Evolutionary conservation across 148 eudicot species (phyloP), one percentile per base, ranked within the genome.

Genomic region (Amaranthus hypochondriacus): DNA sequence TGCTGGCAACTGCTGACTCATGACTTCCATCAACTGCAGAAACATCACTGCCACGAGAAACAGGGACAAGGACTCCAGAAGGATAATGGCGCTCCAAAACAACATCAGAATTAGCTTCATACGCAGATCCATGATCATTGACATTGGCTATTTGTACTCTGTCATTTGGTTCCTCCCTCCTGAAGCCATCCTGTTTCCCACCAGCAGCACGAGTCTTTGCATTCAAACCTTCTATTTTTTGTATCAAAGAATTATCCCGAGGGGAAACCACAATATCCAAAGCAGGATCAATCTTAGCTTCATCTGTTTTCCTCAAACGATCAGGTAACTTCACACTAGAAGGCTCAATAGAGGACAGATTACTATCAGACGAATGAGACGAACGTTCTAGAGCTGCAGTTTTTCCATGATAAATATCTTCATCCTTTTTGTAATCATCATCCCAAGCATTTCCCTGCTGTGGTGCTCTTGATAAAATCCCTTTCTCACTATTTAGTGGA

Each of bases 171-270:
- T 78, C 87, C 61, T 82, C 87, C 76, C 78, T 76, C 51, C 62
- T 58, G 69, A 76, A 75, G 70, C 69, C 72, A 69, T 83, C 89
- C 70, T 80, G 73, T 28, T 82, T 79, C 59, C 74, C 88, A 80
- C 88, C 97, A 67, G 90, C 81, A 69, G 81, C 83, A 62, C 96
- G 88, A 7, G 81, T 81, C 86, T 92, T 92, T 9, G 89, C 96
- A 90, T 96, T 96, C 66, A 90, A 78, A 73, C 88, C 89, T 72
- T 90, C 99, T 66, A 96, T 86, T 72, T 89, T 92, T 75, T 88
- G 87, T 65, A 96, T 86, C 83, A 96, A 77, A 13, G 79, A 83
- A 21, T 87, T 76, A 68, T 87, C 89, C 73, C 78, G 84, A 28
- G 81, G 77, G 68, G 78, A 49, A 82, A 80, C 69, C 39, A 49